phyloP scores from a whole-genome alignment of 1,284 basidiomycete species.

The Moesziomyces antarcticus region DNA sequence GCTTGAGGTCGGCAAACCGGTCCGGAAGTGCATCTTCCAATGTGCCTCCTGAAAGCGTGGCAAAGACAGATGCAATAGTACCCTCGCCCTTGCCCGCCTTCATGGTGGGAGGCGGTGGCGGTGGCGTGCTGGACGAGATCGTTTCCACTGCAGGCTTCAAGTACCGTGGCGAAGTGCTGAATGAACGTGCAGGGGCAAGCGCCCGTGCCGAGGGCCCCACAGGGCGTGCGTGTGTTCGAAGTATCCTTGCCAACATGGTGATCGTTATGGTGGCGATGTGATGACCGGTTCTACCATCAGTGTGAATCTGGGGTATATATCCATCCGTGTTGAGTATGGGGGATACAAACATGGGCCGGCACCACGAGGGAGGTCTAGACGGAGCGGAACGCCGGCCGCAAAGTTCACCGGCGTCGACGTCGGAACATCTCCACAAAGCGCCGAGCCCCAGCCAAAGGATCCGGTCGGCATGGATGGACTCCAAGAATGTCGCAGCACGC shows the following conservation, averaged over 20 bases:
- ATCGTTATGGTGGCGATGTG: no score
- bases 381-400: background rate
- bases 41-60: slow-evolving; percentile 46
- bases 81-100: slow-evolving; percentile 42
- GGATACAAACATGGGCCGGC: background rate
- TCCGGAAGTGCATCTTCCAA: slow-evolving; percentile 49
- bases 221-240: background rate
- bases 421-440: background rate
- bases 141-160: slow-evolving; percentile 18
- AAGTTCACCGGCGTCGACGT: background rate
- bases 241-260: no score
- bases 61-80: slow-evolving; percentile 56
- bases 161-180: background rate
- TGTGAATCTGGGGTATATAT: background rate
- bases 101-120: slow-evolving; percentile 2
- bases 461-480: no score
- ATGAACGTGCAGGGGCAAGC: background rate
- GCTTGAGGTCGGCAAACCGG: slow-evolving; percentile 51
- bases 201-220: no score
- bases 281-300: background rate
- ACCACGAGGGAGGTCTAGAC: background rate
- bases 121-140: background rate
- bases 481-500: no score
- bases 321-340: background rate
- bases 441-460: background rate